Evolutionary conservation across 164 flowering plant species (phyloP), one percentile per base, ranked within the genome.

Genomic region (Kingdonia uniflora): DNA sequence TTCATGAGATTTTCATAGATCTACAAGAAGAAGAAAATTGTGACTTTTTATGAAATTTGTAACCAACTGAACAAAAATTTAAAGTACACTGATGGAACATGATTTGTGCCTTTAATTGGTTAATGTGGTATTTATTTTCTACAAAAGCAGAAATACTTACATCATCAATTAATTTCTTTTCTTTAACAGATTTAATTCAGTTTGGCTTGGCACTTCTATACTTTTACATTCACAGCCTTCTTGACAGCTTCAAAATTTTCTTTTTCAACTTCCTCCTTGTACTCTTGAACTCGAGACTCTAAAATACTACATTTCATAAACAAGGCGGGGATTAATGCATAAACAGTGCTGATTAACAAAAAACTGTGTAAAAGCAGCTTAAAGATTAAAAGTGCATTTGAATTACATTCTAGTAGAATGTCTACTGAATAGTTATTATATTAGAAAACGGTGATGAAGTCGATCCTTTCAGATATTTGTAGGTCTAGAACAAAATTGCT

Each of bases 1-100:
- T 82, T 78, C 68, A 80, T 5, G 33, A 92, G 94, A 71, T 82
- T 85, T 45, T 82, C 94, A 68, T 88, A 84, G 66, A 91, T 80
- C 98, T 91, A 60, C 75, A 71, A 23, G 40, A 61, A 42, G 54
- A 64, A 44, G 48, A 44, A 16, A 47, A 6, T n/a, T n/a, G n/a
- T n/a, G n/a, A n/a, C n/a, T n/a, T n/a, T n/a, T n/a, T n/a, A n/a
- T n/a, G n/a, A n/a, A n/a, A n/a, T n/a, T n/a, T n/a, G n/a, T n/a
- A n/a, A n/a, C n/a, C n/a, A n/a, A n/a, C n/a, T n/a, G n/a, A 19
- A 52, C 16, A 37, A 52, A 52, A 16, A 49, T 39, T 29, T 1
- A 4, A 22, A 40, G 17, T 33, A 44, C 12, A 3, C 44, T 14
- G 15, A 14, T 14, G 17, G 17, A 6, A 23, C 23, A 4, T 21